A percentile compares a stretch with the other conserved stretches of the same genome.
Evolutionary conservation across 495 filamentous ascomycete genomes (phyloP).

Genomic region (Geopyxis carbonaria): DNA sequence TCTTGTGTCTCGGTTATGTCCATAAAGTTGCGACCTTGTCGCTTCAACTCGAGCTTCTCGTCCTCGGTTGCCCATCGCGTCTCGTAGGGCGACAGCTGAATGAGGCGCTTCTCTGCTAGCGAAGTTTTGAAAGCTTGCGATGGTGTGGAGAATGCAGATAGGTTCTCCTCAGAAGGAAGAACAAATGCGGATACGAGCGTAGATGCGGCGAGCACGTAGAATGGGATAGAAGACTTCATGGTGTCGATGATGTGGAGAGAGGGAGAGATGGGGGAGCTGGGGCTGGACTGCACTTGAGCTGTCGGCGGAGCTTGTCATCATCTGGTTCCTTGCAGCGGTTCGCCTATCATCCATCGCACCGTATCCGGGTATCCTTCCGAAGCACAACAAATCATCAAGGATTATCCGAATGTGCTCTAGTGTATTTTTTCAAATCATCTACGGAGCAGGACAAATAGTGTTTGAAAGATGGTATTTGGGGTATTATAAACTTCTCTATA

Average conservation of each 20-base stretch:
- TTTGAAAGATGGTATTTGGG: no score
- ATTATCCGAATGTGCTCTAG: no score
- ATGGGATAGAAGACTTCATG: slow-evolving; percentile 19
- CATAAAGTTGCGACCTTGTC: slow-evolving; percentile 82
- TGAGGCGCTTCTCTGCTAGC: slow-evolving; percentile 44
- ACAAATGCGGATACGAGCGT: slow-evolving; percentile 16
- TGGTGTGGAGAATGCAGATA: not conserved
- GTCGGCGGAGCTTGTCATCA: not conserved
- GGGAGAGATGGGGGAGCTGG: not conserved
- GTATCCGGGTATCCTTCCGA: no score
- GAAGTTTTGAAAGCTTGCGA: slow-evolving; percentile 12
- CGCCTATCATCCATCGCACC: no score
- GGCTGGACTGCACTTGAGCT: not conserved
- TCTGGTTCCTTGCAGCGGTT: no score
- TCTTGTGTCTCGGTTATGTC: slow-evolving; percentile 65
- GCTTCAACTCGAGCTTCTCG: slow-evolving; percentile 77
- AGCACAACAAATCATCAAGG: no score
- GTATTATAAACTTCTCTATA: no score
- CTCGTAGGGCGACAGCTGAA: slow-evolving; percentile 76
- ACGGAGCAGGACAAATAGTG: no score
- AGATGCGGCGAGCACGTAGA: slow-evolving; percentile 18
- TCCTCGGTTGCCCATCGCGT: slow-evolving; percentile 80
- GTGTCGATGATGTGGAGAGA: not conserved
- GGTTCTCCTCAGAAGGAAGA: slow-evolving; percentile 7
- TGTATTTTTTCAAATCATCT: no score